Conservation (phyloP, 2,329 filamentous ascomycete species). For the Byssochlamys sp. region DNA sequence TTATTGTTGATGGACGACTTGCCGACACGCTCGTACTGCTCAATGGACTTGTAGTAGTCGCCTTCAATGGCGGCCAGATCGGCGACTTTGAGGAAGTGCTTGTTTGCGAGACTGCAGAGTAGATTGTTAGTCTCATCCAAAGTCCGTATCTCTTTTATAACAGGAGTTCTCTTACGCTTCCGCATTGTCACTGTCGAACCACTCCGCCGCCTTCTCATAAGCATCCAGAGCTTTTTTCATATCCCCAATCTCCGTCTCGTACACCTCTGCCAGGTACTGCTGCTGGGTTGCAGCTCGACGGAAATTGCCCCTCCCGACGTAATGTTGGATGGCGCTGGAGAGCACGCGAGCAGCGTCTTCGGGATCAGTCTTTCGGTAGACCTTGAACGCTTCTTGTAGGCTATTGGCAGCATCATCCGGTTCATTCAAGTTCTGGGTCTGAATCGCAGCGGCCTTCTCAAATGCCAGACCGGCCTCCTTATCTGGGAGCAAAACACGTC, state of each 20-base stretch:
- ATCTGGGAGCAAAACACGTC: conserved; percentile 40
- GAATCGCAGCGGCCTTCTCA: conserved; percentile 73
- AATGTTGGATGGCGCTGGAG: conserved; percentile 70
- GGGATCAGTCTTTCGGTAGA: conserved; percentile 77
- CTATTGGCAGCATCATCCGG: conserved; percentile 86
- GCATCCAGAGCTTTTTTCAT: conserved; percentile 66
- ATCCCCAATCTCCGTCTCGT: conserved; percentile 72
- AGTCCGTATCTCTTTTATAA: not conserved
- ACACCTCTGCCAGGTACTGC: conserved; percentile 77
- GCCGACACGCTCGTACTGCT: conserved; percentile 75
- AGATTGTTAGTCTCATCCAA: not conserved
- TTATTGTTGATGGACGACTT: conserved; percentile 73
- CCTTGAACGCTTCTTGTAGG: conserved; percentile 84
- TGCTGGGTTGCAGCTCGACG: conserved; percentile 81
- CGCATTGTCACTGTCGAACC: conserved; percentile 82
- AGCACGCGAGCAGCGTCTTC: conserved; percentile 73
- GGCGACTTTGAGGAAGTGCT: conserved; percentile 83
- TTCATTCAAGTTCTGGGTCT: conserved; percentile 72
- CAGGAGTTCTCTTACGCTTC: conserved; percentile 54
- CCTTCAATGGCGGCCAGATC: conserved; percentile 72
- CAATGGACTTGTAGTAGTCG: conserved; percentile 76
- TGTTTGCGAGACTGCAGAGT: conserved; percentile 66
- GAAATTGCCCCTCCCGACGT: conserved; percentile 82
- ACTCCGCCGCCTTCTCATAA: conserved; percentile 76
- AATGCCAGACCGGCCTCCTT: conserved; percentile 80